Base-by-base conservation (phyloP, 306 rosid genomes). In the Trifolium repens region DNA sequence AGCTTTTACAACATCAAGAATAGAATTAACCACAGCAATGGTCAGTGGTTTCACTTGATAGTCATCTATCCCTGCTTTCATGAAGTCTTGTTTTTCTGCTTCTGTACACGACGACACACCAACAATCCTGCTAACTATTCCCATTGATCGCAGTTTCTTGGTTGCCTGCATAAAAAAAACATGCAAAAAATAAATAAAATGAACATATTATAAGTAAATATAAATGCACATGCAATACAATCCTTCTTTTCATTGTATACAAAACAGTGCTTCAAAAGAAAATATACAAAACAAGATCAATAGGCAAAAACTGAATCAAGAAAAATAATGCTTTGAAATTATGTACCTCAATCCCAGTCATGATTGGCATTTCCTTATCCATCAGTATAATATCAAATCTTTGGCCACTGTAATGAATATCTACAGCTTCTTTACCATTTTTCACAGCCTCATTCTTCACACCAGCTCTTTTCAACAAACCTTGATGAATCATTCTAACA, bases 391-490 rank as follows among this genome's bases (percentile, higher is more conserved):
- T 85, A 68, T 92, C 96, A 80, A 90, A 92, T 6, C 49, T 68
- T 35, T 78, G 76, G 10, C 93, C 92, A 10, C 71, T 69, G 67
- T 50, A 34, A 49, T 85, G 86, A 73, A 88, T 81, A 16, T 90
- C 88, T n/a, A 92, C 39, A 26, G 97, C 97, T 84, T 92, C 89
- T 79, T 88, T 84, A 37, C 97, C 97, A 52, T 92, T 88, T 54
- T 72, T 63, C 16, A 72, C 96, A 14, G 78, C 86, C 39, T 79
- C 80, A 46, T 75, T 75, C 71, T 67, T 81, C 37, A 92, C 80
- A 44, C 96, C 94, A 17, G 77, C 59, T 19, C 27, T 84, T 4
- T 71, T 75, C 84, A 91, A 40, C 16, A 89, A 30, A 71, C 47
- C 77, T 30, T 55, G 74, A 53, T 91, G 91, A 79, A 87, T 72